phyloP scores from a whole-genome alignment of 108 stramenopile genomes.

The Nitzschia palea region DNA sequence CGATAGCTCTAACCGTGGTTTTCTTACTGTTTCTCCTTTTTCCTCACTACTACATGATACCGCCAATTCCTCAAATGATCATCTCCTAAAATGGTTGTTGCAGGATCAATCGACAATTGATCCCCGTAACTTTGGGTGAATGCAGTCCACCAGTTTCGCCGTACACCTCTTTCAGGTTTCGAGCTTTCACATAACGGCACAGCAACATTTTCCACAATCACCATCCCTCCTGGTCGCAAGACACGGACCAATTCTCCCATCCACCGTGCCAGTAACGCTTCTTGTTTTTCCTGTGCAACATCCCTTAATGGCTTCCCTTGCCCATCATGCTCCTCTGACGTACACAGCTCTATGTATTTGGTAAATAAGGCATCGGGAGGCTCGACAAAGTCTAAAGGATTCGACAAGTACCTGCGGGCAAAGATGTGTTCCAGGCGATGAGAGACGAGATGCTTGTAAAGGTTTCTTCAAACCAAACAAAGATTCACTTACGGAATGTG shows the following conservation, averaged over 20 bases:
- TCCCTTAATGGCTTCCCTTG: conserved; percentile 7
- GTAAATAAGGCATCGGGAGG: background rate
- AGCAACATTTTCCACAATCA: conserved; percentile 37
- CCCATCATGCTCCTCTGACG: conserved; percentile 9
- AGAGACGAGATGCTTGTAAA: too few relatives aligned
- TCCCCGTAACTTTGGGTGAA: conserved; percentile 11
- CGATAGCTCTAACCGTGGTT: too few relatives aligned
- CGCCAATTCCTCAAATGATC: conserved; percentile 14
- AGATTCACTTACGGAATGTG: conserved; percentile 36
- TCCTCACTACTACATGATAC: conserved; percentile 44
- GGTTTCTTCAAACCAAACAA: background rate
- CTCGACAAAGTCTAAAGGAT: conserved; percentile 16
- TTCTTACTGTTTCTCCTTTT: conserved; percentile 11
- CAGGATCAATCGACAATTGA: conserved; percentile 36
- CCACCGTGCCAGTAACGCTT: conserved; percentile 37
- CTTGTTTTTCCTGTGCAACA: conserved; percentile 28
- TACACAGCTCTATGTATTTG: conserved; percentile 6
- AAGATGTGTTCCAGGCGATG: conserved; percentile 2
- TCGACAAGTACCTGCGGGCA: conserved; percentile 3
- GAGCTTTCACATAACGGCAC: conserved; percentile 21
- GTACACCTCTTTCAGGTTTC: conserved; percentile 33
- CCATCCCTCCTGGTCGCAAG: conserved; percentile 36
- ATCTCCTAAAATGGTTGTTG: conserved; percentile 21
- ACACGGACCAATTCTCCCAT: conserved; percentile 42
- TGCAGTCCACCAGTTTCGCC: conserved; percentile 26